Conservation (phyloP, 2,329 filamentous ascomycete species). For the Seiridium unicorne region DNA sequence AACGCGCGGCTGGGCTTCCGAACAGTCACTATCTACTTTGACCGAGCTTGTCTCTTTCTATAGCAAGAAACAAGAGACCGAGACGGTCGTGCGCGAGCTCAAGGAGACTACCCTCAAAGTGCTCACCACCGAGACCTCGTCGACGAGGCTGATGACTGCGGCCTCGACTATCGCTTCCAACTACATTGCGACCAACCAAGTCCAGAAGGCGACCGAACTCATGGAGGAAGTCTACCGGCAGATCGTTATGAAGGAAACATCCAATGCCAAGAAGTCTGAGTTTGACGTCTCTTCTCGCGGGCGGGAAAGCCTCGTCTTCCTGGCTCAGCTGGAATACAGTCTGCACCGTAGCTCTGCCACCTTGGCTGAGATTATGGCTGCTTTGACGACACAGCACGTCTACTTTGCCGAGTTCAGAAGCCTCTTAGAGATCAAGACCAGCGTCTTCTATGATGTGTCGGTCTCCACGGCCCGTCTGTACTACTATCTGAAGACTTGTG, state of each 20-base stretch:
- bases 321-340: slow-evolving; percentile 42
- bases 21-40: slow-evolving; percentile 33
- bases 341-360: slow-evolving; percentile 28
- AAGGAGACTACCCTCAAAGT: slow-evolving; percentile 30
- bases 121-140: slow-evolving; percentile 27
- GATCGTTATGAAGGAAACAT: slow-evolving; percentile 33
- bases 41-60: slow-evolving; percentile 33
- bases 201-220: slow-evolving; percentile 29
- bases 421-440: slow-evolving; percentile 33
- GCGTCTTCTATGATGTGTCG: slow-evolving; percentile 32
- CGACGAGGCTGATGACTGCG: slow-evolving; percentile 26
- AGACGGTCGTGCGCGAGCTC: slow-evolving; percentile 29
- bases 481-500: slow-evolving; percentile 24
- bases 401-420: slow-evolving; percentile 37
- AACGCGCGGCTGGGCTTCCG: slow-evolving; percentile 35
- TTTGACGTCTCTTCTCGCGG: slow-evolving; percentile 32
- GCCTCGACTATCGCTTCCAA: slow-evolving; percentile 33
- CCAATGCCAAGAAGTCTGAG: slow-evolving; percentile 19
- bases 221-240: slow-evolving; percentile 36
- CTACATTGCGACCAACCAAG: slow-evolving; percentile 32
- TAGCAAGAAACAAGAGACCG: slow-evolving; percentile 28
- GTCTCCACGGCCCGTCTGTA: slow-evolving; percentile 31
- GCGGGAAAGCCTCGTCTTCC: slow-evolving; percentile 37
- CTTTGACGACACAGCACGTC: slow-evolving; percentile 39
- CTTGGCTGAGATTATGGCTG: slow-evolving; percentile 39